Base-by-base conservation (phyloP, 1,284 basidiomycete species). In the Pterulicium gracile region DNA sequence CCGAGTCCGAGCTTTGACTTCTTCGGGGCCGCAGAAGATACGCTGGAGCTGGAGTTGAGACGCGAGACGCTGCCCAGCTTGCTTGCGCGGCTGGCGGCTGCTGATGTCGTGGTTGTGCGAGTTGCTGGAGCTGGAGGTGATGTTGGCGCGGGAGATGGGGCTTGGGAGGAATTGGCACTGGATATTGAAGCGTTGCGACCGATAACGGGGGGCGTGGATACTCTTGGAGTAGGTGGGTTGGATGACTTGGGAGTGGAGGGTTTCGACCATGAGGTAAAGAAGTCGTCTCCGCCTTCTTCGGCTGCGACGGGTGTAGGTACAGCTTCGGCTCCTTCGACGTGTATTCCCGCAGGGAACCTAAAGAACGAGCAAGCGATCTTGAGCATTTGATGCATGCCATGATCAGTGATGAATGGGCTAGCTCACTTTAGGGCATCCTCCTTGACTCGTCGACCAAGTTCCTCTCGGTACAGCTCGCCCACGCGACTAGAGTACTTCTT, bases 191-290 rank as follows among this genome's bases (percentile, higher is more conserved):
- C 55, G 2, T 73, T 54, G 13, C 73, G 69, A 10, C 79, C 79
- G 42, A 83, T 62, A 15, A 75, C 66, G 3, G 81, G 75, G 4
- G 79, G 81, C 5, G 75, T 71, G 5, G 69, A 57, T 15, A 65
- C 59, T 21, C 66, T 58, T 1, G 75, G 68, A 5, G 75, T 73
- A 17, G 75, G 64, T 3, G 78, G 61, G 1, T 72, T 57, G 7
- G 75, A 65, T 2, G 75, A 53, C 52, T 77, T 81, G 3, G 76
- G 73, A 1, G 73, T 68, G 10, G 74, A 64, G 1, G 88, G 83
- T 60, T 94, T 93, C 54, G 95, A 92, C 92, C 94, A 98, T 24
- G 88, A 86, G 46, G 89, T 83, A 67, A 98, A 98, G 64, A 98
- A 98, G 63, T 98, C 94, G 44, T 91, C 89, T 17, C 58, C 56